A percentile compares a stretch with the other conserved stretches of the same genome.
These are phyloP conservation scores for Candida michaelii DNA, from an alignment of 805 yeast genomes.

Conservation along the genomic window DNA sequence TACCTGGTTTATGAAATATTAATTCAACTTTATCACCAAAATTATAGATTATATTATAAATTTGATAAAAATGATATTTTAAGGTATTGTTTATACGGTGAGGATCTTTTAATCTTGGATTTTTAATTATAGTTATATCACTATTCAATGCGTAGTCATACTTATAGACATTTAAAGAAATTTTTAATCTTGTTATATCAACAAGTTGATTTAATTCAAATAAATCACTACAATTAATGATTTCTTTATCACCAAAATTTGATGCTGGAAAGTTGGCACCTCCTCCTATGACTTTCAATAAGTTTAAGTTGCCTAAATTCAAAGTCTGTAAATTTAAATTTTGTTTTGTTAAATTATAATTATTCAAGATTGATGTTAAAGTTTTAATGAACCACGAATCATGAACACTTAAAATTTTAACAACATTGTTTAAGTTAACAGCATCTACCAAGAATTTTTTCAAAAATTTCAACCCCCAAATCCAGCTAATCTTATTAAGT, in stretches of 20 bases:
- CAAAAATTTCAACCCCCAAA: constrained; percentile 61
- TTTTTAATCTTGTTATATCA: constrained; percentile 75
- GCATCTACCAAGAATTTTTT: constrained; percentile 53
- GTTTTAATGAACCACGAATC: constrained; percentile 89
- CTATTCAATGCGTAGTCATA: constrained; percentile 54
- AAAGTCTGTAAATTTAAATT: constrained; percentile 27
- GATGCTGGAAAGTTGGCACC: background rate
- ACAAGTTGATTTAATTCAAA: constrained; percentile 57
- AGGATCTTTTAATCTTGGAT: constrained; percentile 6
- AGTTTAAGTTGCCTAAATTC: constrained; percentile 24
- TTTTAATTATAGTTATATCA: background rate
- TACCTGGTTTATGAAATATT: constrained; percentile 58
- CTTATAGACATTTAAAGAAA: constrained; percentile 71
- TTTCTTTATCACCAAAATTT: constrained; percentile 1
- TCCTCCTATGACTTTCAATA: constrained; percentile 4
- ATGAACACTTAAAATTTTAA: constrained; percentile 76
- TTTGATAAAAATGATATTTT: constrained; percentile 46
- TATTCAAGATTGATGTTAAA: constrained; percentile 66
- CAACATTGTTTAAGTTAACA: constrained; percentile 48
- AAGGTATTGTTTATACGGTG: constrained; percentile 6
- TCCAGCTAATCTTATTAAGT: constrained; percentile 63
- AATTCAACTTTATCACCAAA: constrained; percentile 46
- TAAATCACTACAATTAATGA: constrained; percentile 48
- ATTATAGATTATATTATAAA: constrained; percentile 46
- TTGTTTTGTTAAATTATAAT: constrained; percentile 45